These are phyloP conservation scores for Prunus armeniaca DNA, from an alignment of 306 rosid genomes.

Conservation along the genomic window DNA sequence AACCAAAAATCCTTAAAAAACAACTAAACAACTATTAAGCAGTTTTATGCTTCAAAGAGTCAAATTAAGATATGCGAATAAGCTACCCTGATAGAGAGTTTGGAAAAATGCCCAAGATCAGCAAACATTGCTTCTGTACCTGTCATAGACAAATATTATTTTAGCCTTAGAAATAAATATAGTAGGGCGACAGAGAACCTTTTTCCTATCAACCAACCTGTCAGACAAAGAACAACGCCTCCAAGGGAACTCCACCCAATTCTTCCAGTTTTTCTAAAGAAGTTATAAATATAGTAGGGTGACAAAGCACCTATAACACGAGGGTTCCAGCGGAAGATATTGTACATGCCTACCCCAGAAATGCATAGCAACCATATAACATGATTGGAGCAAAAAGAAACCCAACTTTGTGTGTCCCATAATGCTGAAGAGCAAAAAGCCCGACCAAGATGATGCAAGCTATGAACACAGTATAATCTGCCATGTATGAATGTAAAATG, in stretches of 20 bases:
- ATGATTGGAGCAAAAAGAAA: conserved; percentile 31
- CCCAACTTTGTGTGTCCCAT: conserved; percentile 24
- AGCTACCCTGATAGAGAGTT: conserved; percentile 23
- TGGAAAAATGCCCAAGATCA: conserved; percentile 34
- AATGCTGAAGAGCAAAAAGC: conserved; percentile 28
- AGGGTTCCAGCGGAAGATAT: conserved; percentile 24
- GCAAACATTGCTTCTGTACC: conserved; percentile 39
- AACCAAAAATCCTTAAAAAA: neutral
- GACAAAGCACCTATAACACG: conserved; percentile 18
- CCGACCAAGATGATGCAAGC: conserved; percentile 24
- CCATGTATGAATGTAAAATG: neutral
- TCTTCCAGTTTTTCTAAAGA: conserved; percentile 20
- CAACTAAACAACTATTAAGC: neutral
- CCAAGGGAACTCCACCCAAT: conserved; percentile 26
- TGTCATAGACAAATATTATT: neutral
- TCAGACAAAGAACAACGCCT: conserved; percentile 25
- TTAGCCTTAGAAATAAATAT: neutral
- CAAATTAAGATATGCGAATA: neutral
- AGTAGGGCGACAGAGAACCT: neutral
- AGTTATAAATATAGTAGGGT: conserved; percentile 15
- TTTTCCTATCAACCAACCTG: conserved; percentile 6
- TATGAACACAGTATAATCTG: conserved; percentile 23
- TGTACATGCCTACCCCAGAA: conserved; percentile 24
- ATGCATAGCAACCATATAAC: conserved; percentile 21
- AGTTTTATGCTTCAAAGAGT: neutral